Conservation (phyloP, 345 rosid genomes). For the Zanthoxylum bungeanum region DNA sequence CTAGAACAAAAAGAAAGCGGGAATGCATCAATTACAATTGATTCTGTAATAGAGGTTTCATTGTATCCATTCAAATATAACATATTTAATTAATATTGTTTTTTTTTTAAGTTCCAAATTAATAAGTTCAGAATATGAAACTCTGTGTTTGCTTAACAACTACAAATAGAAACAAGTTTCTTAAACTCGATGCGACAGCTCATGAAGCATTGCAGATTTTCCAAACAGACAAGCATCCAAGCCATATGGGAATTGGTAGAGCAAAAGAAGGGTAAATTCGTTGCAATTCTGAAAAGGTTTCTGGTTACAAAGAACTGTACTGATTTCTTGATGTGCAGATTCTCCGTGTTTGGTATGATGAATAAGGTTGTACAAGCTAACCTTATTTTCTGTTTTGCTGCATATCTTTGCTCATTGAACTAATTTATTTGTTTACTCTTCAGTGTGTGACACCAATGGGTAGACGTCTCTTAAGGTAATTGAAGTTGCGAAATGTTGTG, state of each 20-base stretch:
- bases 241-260: conserved; percentile 99
- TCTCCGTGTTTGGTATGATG: conserved; percentile 97
- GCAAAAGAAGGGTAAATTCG: conserved; percentile 89
- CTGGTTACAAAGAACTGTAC: conserved; percentile 18
- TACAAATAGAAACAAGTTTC: conserved; percentile 66
- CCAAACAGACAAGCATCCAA: conserved; percentile 94
- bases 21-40: conserved; percentile 69
- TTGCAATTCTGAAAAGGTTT: conserved; percentile 7
- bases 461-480: conserved; percentile 81
- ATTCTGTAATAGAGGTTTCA: conserved; percentile 71
- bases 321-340: conserved; percentile 53
- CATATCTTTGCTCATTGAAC: conserved; percentile 24
- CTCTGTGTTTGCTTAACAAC: conserved; percentile 36
- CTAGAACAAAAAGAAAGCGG: conserved; percentile 81
- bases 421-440: conserved; percentile 28
- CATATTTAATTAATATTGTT: conserved; percentile 2
- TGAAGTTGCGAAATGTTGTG: conserved; percentile 13
- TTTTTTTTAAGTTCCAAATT: neutral
- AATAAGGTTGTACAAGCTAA: conserved; percentile 67
- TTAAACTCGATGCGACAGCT: conserved; percentile 89
- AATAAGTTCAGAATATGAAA: conserved; percentile 3
- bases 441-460: conserved; percentile 97
- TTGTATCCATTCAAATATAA: conserved; percentile 55
- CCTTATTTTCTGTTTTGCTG: conserved; percentile 17
- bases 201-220: conserved; percentile 94